Conservation (phyloP, 139 green algal species). For the Trebouxia sp. region DNA sequence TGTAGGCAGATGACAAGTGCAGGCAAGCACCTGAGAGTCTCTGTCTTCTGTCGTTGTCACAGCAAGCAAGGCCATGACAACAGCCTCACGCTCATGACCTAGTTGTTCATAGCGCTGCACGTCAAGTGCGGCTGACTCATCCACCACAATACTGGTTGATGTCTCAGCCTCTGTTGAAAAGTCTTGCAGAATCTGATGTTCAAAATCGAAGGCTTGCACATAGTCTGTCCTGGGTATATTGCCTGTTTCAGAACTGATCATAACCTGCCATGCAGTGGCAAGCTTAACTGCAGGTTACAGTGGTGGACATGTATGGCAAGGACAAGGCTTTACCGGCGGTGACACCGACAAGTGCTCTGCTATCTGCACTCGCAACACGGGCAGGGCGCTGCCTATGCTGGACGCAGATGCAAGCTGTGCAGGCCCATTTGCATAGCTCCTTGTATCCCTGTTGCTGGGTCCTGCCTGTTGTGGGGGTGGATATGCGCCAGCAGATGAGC, state of each 20-base stretch:
- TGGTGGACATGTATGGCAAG: not conserved
- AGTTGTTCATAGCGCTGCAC: not conserved
- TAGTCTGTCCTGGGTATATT: conserved; percentile 9
- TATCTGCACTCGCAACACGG: not conserved
- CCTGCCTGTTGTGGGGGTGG: not conserved
- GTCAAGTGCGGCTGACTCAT: not conserved
- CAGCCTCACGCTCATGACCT: not conserved
- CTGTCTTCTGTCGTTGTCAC: not conserved
- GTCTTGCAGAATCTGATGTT: conserved; percentile 3
- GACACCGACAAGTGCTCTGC: not conserved
- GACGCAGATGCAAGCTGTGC: not conserved
- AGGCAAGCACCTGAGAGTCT: not conserved
- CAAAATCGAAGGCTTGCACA: not conserved
- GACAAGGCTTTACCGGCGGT: not conserved
- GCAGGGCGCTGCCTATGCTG: not conserved
- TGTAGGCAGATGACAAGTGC: not conserved
- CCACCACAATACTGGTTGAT: not conserved
- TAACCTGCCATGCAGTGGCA: not conserved
- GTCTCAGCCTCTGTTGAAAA: not conserved
- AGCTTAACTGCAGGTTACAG: not conserved
- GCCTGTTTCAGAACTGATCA: conserved; percentile 9
- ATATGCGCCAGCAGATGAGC: too few relatives aligned
- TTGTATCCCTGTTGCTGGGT: not conserved
- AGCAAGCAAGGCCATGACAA: not conserved
- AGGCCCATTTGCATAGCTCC: not conserved